Evolutionary conservation across 441 rosid species (phyloP).

Genomic region (Pelargonium australe): DNA sequence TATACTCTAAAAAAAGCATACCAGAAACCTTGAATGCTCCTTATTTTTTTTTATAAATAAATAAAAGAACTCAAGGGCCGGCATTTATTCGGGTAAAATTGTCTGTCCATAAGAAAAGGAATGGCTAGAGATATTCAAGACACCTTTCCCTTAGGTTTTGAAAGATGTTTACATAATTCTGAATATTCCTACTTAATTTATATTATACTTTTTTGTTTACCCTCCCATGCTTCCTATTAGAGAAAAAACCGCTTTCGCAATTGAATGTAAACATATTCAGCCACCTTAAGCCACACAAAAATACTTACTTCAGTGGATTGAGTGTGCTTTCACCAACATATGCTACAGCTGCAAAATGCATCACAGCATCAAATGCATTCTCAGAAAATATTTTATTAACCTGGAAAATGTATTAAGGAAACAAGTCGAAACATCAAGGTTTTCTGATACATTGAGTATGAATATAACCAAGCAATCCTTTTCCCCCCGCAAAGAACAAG

Average conservation of each 20-base stretch:
- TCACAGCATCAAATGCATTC: slow-evolving; percentile 56
- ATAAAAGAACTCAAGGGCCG: no score
- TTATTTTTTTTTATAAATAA: no score
- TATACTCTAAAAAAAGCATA: background rate
- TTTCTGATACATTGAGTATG: background rate
- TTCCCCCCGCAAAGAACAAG: slow-evolving; percentile 5
- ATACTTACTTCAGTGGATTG: slow-evolving; percentile 44
- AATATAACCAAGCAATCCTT: background rate
- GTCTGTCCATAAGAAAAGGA: no score
- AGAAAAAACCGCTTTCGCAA: background rate
- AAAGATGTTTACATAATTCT: no score
- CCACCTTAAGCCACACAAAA: background rate
- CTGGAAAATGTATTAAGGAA: slow-evolving; percentile 47
- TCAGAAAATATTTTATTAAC: slow-evolving; percentile 54
- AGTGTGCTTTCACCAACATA: slow-evolving; percentile 60
- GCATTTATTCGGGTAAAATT: no score
- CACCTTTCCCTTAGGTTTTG: no score
- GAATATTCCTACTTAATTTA: no score
- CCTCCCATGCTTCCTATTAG: no score
- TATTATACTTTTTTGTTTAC: no score
- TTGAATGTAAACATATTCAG: background rate
- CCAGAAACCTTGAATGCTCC: no score
- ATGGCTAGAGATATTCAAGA: no score
- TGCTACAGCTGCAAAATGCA: slow-evolving; percentile 65
- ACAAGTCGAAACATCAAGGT: slow-evolving; percentile 22